A percentile compares a stretch with the other conserved stretches of the same genome.
Evolutionary conservation across 768 basidiomycete species (phyloP).

Genomic region (Pleurotus tuoliensis): DNA sequence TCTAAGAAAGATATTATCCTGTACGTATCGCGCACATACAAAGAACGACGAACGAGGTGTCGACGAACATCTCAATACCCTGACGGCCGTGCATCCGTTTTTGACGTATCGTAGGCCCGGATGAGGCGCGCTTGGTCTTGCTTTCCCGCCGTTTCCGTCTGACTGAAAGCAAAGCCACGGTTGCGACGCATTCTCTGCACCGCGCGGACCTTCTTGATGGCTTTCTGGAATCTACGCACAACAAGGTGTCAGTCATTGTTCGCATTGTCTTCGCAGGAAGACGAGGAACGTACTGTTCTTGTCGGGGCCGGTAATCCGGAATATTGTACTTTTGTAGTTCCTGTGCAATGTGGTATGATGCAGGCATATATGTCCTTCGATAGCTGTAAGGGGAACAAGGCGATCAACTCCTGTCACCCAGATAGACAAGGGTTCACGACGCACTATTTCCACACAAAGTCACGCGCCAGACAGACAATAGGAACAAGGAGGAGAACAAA

Average conservation of each 20-base stretch:
- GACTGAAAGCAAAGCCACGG: conserved; percentile 97
- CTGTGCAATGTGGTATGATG: conserved; percentile 97
- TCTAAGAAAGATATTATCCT: too few relatives aligned
- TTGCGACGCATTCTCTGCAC: conserved; percentile 96
- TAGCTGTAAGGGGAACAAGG: conserved; percentile 50
- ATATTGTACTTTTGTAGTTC: conserved; percentile 99
- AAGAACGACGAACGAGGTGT: too few relatives aligned
- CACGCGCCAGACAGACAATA: conserved; percentile 77
- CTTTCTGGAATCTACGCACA: conserved; percentile 83
- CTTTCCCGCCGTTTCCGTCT: conserved; percentile 81
- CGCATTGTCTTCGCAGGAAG: too few relatives aligned
- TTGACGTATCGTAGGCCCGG: conserved; percentile 84
- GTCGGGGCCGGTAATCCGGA: conserved; percentile 92
- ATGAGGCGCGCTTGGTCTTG: conserved; percentile 88
- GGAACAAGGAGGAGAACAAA: conserved; percentile 84
- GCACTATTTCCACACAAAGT: conserved; percentile 97
- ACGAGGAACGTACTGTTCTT: conserved; percentile 76
- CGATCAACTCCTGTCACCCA: conserved; percentile 9
- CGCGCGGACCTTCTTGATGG: conserved; percentile 99
- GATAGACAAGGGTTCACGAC: conserved; percentile 21
- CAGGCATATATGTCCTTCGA: conserved; percentile 82
- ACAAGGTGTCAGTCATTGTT: conserved; percentile 8
- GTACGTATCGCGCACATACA: too few relatives aligned
- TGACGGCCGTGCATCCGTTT: conserved; percentile 64
- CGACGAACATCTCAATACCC: conserved; percentile 54